phyloP scores from a whole-genome alignment of 176 grass and related monocot species.

The Lolium rigidum region DNA sequence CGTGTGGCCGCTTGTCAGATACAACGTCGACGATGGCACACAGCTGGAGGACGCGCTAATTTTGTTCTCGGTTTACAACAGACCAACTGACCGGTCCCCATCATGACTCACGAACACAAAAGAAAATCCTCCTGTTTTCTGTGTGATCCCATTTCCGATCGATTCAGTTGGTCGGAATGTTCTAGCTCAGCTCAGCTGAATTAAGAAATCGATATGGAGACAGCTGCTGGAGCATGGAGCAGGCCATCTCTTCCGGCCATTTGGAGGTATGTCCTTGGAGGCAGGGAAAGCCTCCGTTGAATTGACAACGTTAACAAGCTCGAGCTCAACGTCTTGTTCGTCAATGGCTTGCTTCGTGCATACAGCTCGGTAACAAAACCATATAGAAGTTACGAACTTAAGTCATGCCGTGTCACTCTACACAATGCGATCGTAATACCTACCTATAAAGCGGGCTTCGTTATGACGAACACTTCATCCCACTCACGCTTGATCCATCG shows the following conservation, averaged over 20 bases:
- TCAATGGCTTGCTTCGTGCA: too few relatives aligned
- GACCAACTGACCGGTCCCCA: background rate
- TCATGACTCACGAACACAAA: background rate
- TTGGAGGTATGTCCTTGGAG: background rate
- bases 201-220: background rate
- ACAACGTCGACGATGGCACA: background rate
- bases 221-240: background rate
- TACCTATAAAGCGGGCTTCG: background rate
- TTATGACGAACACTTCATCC: background rate
- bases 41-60: background rate
- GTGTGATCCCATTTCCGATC: background rate
- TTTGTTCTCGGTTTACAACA: background rate
- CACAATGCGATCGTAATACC: background rate
- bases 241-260: conserved; percentile 12
- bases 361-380: too few relatives aligned
- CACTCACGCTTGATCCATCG: background rate
- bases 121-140: background rate
- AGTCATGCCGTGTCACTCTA: background rate
- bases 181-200: background rate
- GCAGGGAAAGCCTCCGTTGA: background rate
- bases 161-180: background rate
- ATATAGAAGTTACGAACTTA: too few relatives aligned
- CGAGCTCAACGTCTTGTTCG: too few relatives aligned
- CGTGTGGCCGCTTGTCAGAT: background rate
- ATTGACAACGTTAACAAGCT: background rate